phyloP scores from a whole-genome alignment of 2,329 filamentous ascomycete species.

The Cordyceps cicadae region DNA sequence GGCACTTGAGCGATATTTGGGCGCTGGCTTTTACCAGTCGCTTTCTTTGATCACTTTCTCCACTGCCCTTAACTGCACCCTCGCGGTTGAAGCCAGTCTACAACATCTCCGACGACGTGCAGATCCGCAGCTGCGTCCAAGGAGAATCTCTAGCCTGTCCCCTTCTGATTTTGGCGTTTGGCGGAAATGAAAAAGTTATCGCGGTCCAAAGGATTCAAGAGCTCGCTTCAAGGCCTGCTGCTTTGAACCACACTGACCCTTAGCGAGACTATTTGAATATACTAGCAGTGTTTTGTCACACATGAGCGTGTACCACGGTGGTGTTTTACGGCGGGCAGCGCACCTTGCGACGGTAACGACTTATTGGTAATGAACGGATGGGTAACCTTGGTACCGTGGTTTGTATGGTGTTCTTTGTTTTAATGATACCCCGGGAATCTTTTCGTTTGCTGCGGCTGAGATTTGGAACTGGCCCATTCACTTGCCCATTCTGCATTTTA shows the following conservation, averaged over 20 bases:
- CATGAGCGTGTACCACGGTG: constrained; percentile 12
- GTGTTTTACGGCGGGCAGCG: constrained; percentile 11
- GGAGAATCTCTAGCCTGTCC: not conserved
- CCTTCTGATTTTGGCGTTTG: constrained; percentile 1
- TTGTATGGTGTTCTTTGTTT: not conserved
- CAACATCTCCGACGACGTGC: not conserved
- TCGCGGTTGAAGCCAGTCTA: not conserved
- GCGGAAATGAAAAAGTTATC: constrained; percentile 11
- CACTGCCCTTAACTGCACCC: not conserved
- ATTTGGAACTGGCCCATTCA: not conserved
- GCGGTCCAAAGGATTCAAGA: constrained; percentile 10
- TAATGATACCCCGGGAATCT: constrained; percentile 2
- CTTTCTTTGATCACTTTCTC: not conserved
- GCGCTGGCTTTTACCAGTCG: not conserved
- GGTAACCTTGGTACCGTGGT: not conserved
- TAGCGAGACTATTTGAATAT: constrained; percentile 15
- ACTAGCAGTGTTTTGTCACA: constrained; percentile 14
- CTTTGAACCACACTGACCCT: constrained; percentile 12
- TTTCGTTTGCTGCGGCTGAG: not conserved
- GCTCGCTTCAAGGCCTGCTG: not conserved
- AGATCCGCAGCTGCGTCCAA: constrained; percentile 3
- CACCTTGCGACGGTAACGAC: not conserved
- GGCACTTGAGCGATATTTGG: not conserved
- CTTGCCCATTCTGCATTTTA: not conserved
- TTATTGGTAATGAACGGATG: not conserved